phyloP scores from a whole-genome alignment of 805 yeast genomes.

The Starmerella floris region DNA sequence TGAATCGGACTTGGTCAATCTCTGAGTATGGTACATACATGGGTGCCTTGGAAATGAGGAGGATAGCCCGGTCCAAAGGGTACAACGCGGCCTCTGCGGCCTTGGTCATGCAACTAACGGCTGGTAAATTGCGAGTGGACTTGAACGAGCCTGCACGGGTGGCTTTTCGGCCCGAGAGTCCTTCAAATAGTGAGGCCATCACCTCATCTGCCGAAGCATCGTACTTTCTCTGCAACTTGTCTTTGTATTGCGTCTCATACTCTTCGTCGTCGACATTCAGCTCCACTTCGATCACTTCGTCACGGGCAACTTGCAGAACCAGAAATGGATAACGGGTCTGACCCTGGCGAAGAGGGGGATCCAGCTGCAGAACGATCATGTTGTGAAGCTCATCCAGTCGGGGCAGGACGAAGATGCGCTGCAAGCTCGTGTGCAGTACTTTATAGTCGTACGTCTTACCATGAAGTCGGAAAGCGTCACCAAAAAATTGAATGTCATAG shows the following conservation, averaged over 20 bases:
- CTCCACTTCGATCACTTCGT: conserved; percentile 84
- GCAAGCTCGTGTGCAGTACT: conserved; percentile 77
- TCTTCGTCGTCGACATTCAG: conserved; percentile 74
- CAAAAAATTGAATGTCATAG: conserved; percentile 89
- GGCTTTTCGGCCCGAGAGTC: conserved; percentile 75
- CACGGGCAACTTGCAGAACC: conserved; percentile 76
- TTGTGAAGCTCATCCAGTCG: conserved; percentile 90
- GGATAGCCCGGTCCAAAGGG: conserved; percentile 80
- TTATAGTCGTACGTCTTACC: conserved; percentile 98
- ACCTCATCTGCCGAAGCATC: conserved; percentile 80
- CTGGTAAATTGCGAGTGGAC: conserved; percentile 67
- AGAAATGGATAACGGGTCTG: conserved; percentile 91
- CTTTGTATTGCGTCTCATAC: conserved; percentile 59
- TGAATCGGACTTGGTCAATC: conserved; percentile 59
- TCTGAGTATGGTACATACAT: conserved; percentile 80
- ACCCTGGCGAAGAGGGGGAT: conserved; percentile 96
- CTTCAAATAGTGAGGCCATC: conserved; percentile 74
- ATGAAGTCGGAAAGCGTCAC: conserved; percentile 71
- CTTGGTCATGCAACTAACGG: conserved; percentile 80
- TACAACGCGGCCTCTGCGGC: conserved; percentile 91
- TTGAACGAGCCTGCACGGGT: conserved; percentile 72
- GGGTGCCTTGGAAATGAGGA: conserved; percentile 89
- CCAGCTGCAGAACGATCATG: conserved; percentile 74
- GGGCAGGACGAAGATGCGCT: conserved; percentile 81
- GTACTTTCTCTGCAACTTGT: conserved; percentile 49